Evolutionary conservation across 495 filamentous ascomycete species (phyloP).

Genomic region (Xylaria bambusicola): DNA sequence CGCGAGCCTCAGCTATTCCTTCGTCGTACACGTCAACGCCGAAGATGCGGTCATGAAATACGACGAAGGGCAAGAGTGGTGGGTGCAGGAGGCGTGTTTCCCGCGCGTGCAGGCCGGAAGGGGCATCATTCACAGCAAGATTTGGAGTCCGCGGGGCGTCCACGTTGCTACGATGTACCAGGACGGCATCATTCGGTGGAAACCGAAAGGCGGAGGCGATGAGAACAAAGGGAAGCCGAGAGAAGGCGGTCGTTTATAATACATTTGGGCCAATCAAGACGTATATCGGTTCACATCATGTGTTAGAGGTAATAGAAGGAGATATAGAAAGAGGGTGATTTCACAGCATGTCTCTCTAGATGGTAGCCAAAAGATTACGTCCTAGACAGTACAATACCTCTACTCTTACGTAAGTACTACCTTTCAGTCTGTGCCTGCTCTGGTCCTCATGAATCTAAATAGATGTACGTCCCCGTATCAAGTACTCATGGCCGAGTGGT

Average conservation of each 20-base stretch:
- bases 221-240: constrained; percentile 24
- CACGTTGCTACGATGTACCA: constrained; percentile 65
- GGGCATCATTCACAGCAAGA: constrained; percentile 61
- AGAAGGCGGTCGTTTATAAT: not conserved
- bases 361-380: no score
- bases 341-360: no score
- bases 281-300: no score
- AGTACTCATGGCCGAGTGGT: no score
- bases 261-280: no score
- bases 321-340: no score
- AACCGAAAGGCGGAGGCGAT: constrained; percentile 22
- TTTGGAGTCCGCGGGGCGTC: constrained; percentile 64
- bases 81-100: constrained; percentile 66
- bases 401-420: no score
- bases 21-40: constrained; percentile 61
- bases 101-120: constrained; percentile 58
- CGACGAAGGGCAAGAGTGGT: constrained; percentile 57
- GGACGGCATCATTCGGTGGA: constrained; percentile 52
- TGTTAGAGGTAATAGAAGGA: no score
- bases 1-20: constrained; percentile 62
- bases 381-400: no score
- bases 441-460: no score
- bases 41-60: constrained; percentile 43
- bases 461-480: no score
- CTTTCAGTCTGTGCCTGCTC: no score